Base-by-base conservation (phyloP, 169 alveolate species). In the Plasmodium gonderi region DNA sequence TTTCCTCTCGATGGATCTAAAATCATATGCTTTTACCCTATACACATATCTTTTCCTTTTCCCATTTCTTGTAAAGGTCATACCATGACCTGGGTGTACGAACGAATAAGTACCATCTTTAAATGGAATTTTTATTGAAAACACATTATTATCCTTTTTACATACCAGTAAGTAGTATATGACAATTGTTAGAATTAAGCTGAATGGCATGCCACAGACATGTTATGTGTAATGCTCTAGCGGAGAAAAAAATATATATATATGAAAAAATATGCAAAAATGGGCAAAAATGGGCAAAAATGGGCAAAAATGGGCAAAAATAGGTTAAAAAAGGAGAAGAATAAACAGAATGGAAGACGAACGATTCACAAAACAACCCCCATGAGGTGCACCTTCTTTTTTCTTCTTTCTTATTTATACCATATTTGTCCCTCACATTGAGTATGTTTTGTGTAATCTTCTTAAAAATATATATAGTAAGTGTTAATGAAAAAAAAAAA, bases 1-100 rank as follows among this genome's bases (percentile, higher is more conserved):
- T 67, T 87, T 87, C 3, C 47, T 64, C 42, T 87, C 93, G 23
- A 87, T 64, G 1, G 45, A 11, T 5, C 42, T 44, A 47, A 87
- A 87, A 42, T 87, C 40, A 44, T 87, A 87, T 17, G 36, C 42
- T 54, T 36, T 8, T 20, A 20, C 12, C 68, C 20, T 23, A 31
- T 31, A 23, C 65, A 36, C 77, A n/a, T 11, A 20, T 31, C 42
- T 33, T 8, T 60, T 75, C 44, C 77, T 83, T 42, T 42, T 29
- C 67, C 54, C 54, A 44, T 9, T 44, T 6, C 9, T 44, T 44
- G 54, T 44, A 68, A 29, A 68, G 0, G 20, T 31, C 8, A 68
- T n/a, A n/a, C n/a, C n/a, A n/a, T n/a, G n/a, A n/a, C n/a, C n/a
- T n/a, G n/a, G n/a, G n/a, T n/a, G n/a, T n/a, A n/a, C n/a, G n/a